Conservation (phyloP, 768 basidiomycete genomes). For the Albatrellus ellisii region DNA sequence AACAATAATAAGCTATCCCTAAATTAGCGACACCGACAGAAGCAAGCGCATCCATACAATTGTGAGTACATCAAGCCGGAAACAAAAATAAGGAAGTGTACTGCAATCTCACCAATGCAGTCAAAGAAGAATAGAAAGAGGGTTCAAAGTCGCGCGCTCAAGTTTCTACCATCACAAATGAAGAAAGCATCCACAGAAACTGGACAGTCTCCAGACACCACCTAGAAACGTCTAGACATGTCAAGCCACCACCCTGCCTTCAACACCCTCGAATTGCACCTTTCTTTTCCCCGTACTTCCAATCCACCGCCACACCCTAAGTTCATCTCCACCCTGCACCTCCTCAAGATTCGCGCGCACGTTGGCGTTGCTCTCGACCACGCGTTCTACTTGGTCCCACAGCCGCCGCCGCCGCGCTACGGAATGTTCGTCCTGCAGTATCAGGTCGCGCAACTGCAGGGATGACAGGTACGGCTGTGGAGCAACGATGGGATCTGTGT, state of each 20-base stretch:
- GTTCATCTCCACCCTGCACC: constrained; percentile 73
- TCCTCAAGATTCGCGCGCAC: constrained; percentile 79
- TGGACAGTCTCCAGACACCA: too few relatives aligned
- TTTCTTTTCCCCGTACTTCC: constrained; percentile 27
- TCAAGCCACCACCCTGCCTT: constrained; percentile 2
- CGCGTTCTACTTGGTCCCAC: constrained; percentile 73
- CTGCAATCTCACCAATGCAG: too few relatives aligned
- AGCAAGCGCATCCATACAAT: too few relatives aligned
- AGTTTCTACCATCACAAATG: background rate
- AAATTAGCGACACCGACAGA: too few relatives aligned
- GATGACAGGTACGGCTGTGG: constrained; percentile 74
- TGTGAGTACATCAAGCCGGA: too few relatives aligned
- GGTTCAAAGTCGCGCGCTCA: too few relatives aligned
- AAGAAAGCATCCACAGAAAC: too few relatives aligned
- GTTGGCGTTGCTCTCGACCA: constrained; percentile 87
- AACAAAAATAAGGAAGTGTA: too few relatives aligned
- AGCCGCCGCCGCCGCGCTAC: constrained; percentile 47
- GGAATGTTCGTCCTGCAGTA: constrained; percentile 74
- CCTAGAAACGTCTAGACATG: background rate
- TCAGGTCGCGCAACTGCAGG: constrained; percentile 75
- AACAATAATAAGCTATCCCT: too few relatives aligned
- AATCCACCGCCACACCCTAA: constrained; percentile 87
- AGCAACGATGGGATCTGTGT: constrained; percentile 65
- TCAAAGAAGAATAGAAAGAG: too few relatives aligned
- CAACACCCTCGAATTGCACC: constrained; percentile 2